phyloP scores from a whole-genome alignment of 2,329 filamentous ascomycete species.

The Macroventuria anomochaeta region DNA sequence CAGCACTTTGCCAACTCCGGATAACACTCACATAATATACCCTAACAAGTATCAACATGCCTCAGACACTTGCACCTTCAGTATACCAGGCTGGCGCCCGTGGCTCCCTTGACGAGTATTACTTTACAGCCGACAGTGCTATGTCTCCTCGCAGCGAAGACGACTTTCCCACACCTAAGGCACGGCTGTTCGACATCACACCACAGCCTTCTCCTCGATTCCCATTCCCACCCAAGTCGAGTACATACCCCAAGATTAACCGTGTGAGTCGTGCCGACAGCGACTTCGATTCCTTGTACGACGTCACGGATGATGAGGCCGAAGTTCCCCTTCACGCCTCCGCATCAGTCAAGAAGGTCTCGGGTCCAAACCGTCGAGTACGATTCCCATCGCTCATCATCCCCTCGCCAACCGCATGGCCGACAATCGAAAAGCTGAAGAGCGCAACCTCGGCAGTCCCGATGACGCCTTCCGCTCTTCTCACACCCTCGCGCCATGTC shows the following conservation, averaged over 20 bases:
- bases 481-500: conserved; percentile 77
- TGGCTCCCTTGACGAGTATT: conserved; percentile 66
- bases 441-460: conserved; percentile 61
- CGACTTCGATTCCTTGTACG: conserved; percentile 87
- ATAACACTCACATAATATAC: conserved; percentile 34
- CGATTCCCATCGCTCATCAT: conserved; percentile 66
- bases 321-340: conserved; percentile 60
- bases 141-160: conserved; percentile 56
- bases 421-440: conserved; percentile 62
- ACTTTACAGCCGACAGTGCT: conserved; percentile 48
- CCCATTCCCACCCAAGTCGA: conserved; percentile 54
- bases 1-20: conserved; percentile 21
- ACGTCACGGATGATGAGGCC: conserved; percentile 79
- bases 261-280: conserved; percentile 71
- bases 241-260: conserved; percentile 60
- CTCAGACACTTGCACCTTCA: conserved; percentile 55
- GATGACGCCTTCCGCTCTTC: conserved; percentile 58
- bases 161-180: conserved; percentile 75
- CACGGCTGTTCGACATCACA: conserved; percentile 63
- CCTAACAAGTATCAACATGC: conserved; percentile 52
- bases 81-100: conserved; percentile 58
- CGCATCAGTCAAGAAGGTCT: conserved; percentile 56
- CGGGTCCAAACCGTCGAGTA: conserved; percentile 48
- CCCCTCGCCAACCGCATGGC: conserved; percentile 64
- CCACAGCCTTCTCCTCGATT: conserved; percentile 58